Base-by-base conservation (phyloP, 345 rosid species). In the Lumnitzera racemosa region DNA sequence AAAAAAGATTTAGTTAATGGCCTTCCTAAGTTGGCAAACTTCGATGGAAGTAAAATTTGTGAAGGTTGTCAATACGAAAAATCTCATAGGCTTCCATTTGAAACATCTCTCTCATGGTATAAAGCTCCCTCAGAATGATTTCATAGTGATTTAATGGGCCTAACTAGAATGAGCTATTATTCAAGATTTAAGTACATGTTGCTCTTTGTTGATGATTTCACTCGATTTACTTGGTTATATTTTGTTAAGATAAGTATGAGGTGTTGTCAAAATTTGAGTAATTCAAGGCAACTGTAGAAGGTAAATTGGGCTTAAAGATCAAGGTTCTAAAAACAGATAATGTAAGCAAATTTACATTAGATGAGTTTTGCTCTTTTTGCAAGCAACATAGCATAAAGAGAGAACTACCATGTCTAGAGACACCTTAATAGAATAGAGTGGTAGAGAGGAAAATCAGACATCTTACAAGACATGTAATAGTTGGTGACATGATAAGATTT, bases 61-160 rank as follows among this genome's bases (percentile, higher is more conserved):
- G 55, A 67, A 54, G 68, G 69, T 0, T 72, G 62, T 53, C 62
- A 67, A 53, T 67, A 66, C 23, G 61, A 57, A 8, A 68, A 68
- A 29, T 17, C 52, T 5, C 67, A 61, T 50, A 13, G 25, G 0
- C 65, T 74, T 49, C 56, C 65, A 55, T 70, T 74, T 59, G 59
- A 53, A 9, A 31, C 16, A 7, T 74, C 68, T 1, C 9, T 15
- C 0, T 58, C 68, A 4, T 2, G 61, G 24, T 60, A 25, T 16
- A 47, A 5, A 1, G 53, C 5, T 61, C 70, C 55, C 0, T 29
- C 69, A 10, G 68, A 74, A 13, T 24, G 20, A 2, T 8, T 61
- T 48, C 71, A 74, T 50, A 56, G 27, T 61, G 53, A 47, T 20
- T 20, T 59, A 24, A 59, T 59, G 53, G 53, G 29, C 3, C 53